Evolutionary conservation across 1,284 basidiomycete genomes (phyloP).

Genomic region (Heliocybe sulcata): DNA sequence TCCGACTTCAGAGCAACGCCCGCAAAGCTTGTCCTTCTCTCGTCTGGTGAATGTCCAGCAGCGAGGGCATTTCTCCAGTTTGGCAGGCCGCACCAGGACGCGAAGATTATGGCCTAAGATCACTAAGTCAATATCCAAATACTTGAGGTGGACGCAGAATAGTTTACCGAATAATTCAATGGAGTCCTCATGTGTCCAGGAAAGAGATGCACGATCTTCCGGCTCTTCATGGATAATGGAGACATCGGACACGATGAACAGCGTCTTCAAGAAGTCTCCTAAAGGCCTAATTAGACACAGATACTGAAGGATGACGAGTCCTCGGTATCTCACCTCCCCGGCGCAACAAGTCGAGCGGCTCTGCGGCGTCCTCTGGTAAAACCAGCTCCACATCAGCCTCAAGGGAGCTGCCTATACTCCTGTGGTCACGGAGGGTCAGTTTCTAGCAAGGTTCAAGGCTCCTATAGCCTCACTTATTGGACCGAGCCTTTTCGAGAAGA

Average conservation of each 20-base stretch:
- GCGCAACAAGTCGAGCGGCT: conserved; percentile 28
- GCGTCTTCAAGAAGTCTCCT: conserved; percentile 59
- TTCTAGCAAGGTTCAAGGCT: neutral
- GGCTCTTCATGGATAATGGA: conserved; percentile 35
- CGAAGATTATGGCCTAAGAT: conserved; percentile 22
- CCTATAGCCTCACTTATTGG: conserved; percentile 46
- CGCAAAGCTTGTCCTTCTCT: conserved; percentile 45
- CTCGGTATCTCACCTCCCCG: conserved; percentile 37
- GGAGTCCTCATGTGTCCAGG: conserved; percentile 27
- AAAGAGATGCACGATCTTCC: conserved; percentile 28
- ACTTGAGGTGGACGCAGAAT: conserved; percentile 9
- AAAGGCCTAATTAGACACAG: neutral
- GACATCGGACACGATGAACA: conserved; percentile 77
- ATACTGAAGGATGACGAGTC: neutral
- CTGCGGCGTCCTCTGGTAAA: conserved; percentile 14
- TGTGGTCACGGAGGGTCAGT: too few species aligned
- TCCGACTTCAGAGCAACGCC: conserved; percentile 40
- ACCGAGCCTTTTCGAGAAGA: conserved; percentile 65
- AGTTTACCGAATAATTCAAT: conserved; percentile 14
- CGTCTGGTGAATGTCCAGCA: conserved; percentile 69
- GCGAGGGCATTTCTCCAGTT: conserved; percentile 59
- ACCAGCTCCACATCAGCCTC: conserved; percentile 52
- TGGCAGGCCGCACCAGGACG: conserved; percentile 48
- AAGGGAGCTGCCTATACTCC: conserved; percentile 62
- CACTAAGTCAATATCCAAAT: neutral